Base-by-base conservation (phyloP, 441 rosid species). In the Caryocar brasiliense region DNA sequence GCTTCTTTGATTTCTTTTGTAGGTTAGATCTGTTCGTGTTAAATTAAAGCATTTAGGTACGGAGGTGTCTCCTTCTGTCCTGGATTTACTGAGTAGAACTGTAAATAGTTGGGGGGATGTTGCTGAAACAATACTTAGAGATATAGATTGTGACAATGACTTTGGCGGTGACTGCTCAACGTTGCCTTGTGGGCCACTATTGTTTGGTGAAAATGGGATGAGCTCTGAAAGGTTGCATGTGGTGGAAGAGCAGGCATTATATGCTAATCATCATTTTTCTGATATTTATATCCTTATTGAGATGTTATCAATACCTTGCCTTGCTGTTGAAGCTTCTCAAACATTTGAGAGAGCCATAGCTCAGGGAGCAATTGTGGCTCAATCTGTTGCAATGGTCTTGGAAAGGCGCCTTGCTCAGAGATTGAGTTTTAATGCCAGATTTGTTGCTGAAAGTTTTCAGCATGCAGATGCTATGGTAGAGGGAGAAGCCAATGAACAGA, bases 41-140 rank as follows among this genome's bases (percentile, higher is more conserved):
- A 78, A 89, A 78, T 83, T 94, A 63, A 89, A 86, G 67, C 50
- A 17, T 55, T 69, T 93, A 73, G 97, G 97, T 39, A 65, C 73
- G 18, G 89, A 86, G 48, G 94, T 85, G 47, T 73, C 97, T 66
- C 78, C 81, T 64, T 74, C 71, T 55, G 94, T 89, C 62, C 94
- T 94, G 50, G 94, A 83, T 36, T 80, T 81, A 54, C 64, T 94
- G 68, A 80, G 92, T 76, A 89, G 71, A 77, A 80, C 82, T 60
- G 91, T 94, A 60, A 92, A 89, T 66, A 77, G 87, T 65, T 83
- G 92, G 87, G 83, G 78, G 54, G 96, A 89, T 67, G 75, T 94
- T 58, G 97, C 96, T 4, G 90, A 83, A 58, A 69, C 82, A 54
- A 64, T 85, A 40, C 87, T 89, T 26, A 76, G 79, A 73, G 97